Conservation (phyloP, 73 alveolate species). For the Symbiodinium pilosum region DNA sequence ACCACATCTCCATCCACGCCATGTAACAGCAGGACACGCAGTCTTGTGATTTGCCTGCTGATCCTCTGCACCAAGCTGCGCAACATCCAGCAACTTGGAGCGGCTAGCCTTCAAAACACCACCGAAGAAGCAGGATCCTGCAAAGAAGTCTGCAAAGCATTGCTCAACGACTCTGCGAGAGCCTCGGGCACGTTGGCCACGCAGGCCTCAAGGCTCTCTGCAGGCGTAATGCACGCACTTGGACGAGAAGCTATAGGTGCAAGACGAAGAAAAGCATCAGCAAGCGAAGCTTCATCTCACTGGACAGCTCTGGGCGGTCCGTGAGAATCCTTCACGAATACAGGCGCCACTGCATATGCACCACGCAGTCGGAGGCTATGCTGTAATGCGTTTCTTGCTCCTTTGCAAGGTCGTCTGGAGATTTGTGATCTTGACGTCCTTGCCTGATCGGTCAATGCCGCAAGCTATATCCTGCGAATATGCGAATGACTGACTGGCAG, state of each 20-base stretch:
- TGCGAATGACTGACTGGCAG: too few relatives aligned
- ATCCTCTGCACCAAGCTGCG: constrained; percentile 46
- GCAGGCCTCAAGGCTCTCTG: constrained; percentile 15
- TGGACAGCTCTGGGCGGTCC: constrained; percentile 76
- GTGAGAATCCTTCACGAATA: constrained; percentile 44
- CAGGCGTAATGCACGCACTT: not conserved
- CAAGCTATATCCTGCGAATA: constrained; percentile 91
- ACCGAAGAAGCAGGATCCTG: too few relatives aligned
- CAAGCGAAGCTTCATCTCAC: constrained; percentile 89
- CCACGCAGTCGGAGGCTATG: too few relatives aligned
- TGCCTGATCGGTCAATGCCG: constrained; percentile 62
- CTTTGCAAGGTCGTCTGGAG: constrained; percentile 61
- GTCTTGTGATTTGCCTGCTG: constrained; percentile 38
- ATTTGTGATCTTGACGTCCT: constrained; percentile 81
- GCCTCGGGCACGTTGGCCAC: constrained; percentile 94
- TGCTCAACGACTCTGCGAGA: not conserved
- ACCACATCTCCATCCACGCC: too few relatives aligned
- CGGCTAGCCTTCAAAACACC: constrained; percentile 90
- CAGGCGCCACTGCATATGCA: not conserved
- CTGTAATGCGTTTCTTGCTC: too few relatives aligned
- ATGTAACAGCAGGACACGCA: too few relatives aligned
- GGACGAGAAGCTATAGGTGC: not conserved
- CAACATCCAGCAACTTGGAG: constrained; percentile 81
- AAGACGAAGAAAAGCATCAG: constrained; percentile 62
- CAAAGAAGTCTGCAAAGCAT: too few relatives aligned